Base-by-base conservation (phyloP, 208 protist species). In the Crithidia acanthocephali region DNA sequence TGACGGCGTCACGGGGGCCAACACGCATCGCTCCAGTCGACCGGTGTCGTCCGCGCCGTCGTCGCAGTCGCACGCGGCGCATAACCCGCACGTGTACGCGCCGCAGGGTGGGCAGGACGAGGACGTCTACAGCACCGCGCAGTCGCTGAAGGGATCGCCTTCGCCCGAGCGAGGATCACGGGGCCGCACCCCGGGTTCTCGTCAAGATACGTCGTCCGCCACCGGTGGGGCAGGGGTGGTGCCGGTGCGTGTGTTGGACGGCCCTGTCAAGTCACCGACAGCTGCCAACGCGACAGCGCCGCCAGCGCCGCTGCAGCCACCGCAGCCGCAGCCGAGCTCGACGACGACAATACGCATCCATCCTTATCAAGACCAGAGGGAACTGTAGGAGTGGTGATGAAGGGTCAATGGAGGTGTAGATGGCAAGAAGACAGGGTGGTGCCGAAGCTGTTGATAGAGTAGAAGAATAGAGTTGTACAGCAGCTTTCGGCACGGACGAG, bases 161-260 rank as follows among this genome's bases (percentile, higher is more conserved):
- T 55, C 69, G 15, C 50, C 50, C n/a, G 61, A 62, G 2, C 42
- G 45, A 1, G 28, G 13, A 13, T 22, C 2, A 28, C 58, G 47
- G 15, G 47, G 45, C 16, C 32, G 47, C 3, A n/a, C 59, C 13
- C 27, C 59, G 2, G 27, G 27, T 3, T 66, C 61, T 28, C 30
- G 45, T 0, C 47, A 56, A 28, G 20, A 10, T 44, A 35, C 25
- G 25, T 2, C 50, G 50, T 25, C 50, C 22, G 25, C 50, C 25
- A 18, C 16, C n/a, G 22, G 25, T 25, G 23, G 18, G 16, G 23
- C 59, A 37, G 47, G 22, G 27, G 33, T 56, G 30, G 53, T 69
- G 33, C 45, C 55, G 55, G 61, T 76, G 42, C 70, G 70, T 15
- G 61, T 76, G 8, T 52, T 76, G 28, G 70, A 70, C 30, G 56